Evolutionary conservation across 257 asterid species (phyloP).

Genomic region (Scutellaria baicalensis): DNA sequence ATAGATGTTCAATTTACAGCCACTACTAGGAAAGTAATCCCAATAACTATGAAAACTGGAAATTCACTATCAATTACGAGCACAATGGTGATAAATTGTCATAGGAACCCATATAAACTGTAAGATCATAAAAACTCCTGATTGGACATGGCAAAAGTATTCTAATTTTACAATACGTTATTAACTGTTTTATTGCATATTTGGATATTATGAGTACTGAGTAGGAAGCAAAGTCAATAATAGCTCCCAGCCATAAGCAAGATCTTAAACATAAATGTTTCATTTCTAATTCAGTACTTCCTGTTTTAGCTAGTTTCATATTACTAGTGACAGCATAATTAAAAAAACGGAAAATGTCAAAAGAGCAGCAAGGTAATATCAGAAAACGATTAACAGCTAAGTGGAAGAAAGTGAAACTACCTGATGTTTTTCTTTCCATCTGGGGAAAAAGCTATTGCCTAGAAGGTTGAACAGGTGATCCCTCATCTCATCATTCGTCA

Average conservation of each 20-base stretch:
- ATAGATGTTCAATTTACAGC: no score
- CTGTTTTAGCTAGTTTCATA: background rate
- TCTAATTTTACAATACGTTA: no score
- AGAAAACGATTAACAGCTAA: background rate
- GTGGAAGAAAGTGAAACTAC: conserved; percentile 23
- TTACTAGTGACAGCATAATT: background rate
- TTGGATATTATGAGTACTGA: background rate
- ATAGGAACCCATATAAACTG: no score
- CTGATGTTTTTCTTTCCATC: conserved; percentile 99
- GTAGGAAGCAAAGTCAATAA: background rate
- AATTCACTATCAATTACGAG: no score
- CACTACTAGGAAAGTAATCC: no score
- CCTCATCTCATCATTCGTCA: conserved; percentile 98
- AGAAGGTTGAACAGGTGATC: conserved; percentile 89
- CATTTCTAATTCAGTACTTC: background rate
- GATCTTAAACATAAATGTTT: background rate
- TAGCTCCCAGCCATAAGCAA: background rate
- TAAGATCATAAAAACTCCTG: no score
- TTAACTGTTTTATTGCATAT: no score
- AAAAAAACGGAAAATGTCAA: background rate
- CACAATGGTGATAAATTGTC: no score
- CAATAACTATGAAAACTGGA: no score
- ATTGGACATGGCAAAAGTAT: no score
- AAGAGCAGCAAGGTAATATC: background rate
- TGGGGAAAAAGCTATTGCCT: conserved; percentile 79